Base-by-base conservation (phyloP, 768 basidiomycete genomes). In the Lactarius pseudohatsudake region DNA sequence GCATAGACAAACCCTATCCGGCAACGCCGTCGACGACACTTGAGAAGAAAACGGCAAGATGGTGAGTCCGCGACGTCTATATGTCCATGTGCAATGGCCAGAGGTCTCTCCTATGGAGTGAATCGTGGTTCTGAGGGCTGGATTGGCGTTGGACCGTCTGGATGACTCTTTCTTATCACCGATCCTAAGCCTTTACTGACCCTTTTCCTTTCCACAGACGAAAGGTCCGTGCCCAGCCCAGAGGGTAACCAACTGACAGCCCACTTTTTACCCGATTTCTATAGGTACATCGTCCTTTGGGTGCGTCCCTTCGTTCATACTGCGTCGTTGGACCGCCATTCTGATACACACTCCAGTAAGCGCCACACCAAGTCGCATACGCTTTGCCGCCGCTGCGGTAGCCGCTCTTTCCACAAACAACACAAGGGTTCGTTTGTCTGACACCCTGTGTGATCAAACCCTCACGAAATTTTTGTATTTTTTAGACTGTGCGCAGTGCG, bases 311-410 rank as follows among this genome's bases (percentile, higher is more conserved):
- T 61, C 58, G 54, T 32, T 22, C 40, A 57, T 26, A 50, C 38
- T 53, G 20, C 6, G 15, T n/a, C 50, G 47, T 56, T 0, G 45
- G 22, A 20, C 50, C 15, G 9, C 54, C 58, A 54, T 26, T 67
- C 55, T 41, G 40, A 64, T 64, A 11, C 26, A 60, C 60, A 64
- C 57, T 36, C 70, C 78, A 94, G 94, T 92, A 96, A 96, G 85
- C 85, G 94, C 78, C 95, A 96, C 87, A 91, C 92, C 72, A 97
- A 96, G 84, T 88, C 92, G 71, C 94, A 96, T 85, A 95, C 94
- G 64, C 89, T 98, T 74, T 99, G 97, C 87, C 86, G 95, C 77
- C 92, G 97, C 74, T 99, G 97, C 81, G 94, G 95, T 71, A 86
- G 89, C 80, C 88, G 96, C 67, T 86, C 94, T 41, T 96, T 98